These are phyloP conservation scores for Penicillium desertorum DNA, from an alignment of 495 filamentous ascomycete species.

Conservation along the genomic window DNA sequence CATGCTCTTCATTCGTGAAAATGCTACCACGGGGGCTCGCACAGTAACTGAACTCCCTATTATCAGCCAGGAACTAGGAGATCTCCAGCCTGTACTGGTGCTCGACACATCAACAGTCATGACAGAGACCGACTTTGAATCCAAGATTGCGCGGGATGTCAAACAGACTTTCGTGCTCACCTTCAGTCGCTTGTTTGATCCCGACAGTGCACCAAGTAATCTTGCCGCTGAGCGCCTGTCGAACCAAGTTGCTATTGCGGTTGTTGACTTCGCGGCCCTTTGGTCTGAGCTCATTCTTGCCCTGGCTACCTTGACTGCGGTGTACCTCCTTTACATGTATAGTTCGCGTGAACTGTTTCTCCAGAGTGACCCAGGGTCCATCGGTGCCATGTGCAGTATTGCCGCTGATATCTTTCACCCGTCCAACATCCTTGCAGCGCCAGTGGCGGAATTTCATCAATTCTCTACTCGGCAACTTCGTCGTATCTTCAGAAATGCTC, in stretches of 20 bases:
- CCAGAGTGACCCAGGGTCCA: constrained; percentile 42
- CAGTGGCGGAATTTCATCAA: constrained; percentile 37
- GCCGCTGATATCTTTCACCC: constrained; percentile 38
- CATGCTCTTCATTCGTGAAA: constrained; percentile 37
- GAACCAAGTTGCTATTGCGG: constrained; percentile 35
- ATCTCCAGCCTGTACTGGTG: constrained; percentile 35
- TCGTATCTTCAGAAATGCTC: constrained; percentile 32
- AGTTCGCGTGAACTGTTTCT: constrained; percentile 36
- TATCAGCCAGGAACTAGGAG: constrained; percentile 39
- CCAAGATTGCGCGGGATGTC: constrained; percentile 34
- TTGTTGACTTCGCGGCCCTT: constrained; percentile 35
- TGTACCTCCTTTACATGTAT: constrained; percentile 36
- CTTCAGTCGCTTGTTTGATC: constrained; percentile 40
- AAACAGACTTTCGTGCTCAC: constrained; percentile 40
- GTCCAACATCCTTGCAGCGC: constrained; percentile 33
- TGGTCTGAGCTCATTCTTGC: constrained; percentile 37
- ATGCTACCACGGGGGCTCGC: constrained; percentile 31
- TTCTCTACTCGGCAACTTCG: constrained; percentile 42
- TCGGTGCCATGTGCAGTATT: constrained; percentile 46
- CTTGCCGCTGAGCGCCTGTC: constrained; percentile 27
- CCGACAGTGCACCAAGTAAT: constrained; percentile 25
- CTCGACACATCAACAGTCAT: constrained; percentile 38
- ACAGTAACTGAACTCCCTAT: constrained; percentile 38
- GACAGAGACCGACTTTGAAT: constrained; percentile 32
- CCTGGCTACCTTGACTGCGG: constrained; percentile 24